Conservation (phyloP, 208 protist species). For the Leishmania martiniquensis region DNA sequence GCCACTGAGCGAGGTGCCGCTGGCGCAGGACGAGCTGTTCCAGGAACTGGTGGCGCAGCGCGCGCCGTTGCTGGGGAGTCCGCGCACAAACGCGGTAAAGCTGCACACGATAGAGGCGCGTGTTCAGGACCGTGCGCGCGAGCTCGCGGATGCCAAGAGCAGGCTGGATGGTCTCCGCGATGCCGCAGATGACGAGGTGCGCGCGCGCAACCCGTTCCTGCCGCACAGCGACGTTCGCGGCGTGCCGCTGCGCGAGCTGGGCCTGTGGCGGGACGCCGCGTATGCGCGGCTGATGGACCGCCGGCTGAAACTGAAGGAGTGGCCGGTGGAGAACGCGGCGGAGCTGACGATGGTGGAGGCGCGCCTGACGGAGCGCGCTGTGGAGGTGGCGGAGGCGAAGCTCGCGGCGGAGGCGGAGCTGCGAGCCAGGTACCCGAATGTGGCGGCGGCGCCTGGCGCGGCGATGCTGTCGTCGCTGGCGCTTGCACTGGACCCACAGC, state of each 20-base stretch:
- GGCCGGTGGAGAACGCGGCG: constrained; percentile 30
- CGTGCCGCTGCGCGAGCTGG: constrained; percentile 33
- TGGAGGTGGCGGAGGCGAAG: constrained; percentile 40
- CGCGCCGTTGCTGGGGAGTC: constrained; percentile 16
- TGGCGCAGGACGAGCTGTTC: constrained; percentile 32
- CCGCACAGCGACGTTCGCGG: no score
- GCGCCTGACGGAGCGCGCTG: constrained; percentile 38
- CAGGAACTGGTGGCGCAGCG: constrained; percentile 25
- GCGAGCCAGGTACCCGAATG: constrained; percentile 35
- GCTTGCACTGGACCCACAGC: no score
- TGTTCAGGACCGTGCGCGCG: constrained; percentile 22
- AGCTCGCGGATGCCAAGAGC: constrained; percentile 29
- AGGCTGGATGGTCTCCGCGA: constrained; percentile 49
- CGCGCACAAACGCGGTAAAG: constrained; percentile 16
- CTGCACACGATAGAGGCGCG: constrained; percentile 10
- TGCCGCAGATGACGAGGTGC: constrained; percentile 64
- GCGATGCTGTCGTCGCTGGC: constrained; percentile 11
- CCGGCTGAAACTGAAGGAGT: constrained; percentile 45
- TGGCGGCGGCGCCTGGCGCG: constrained; percentile 33
- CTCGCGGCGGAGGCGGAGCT: constrained; percentile 12
- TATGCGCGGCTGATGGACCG: constrained; percentile 15
- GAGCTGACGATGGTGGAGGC: constrained; percentile 44
- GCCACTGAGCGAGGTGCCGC: constrained; percentile 38
- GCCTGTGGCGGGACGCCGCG: constrained; percentile 24
- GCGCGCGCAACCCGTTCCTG: constrained; percentile 43